A percentile compares a stretch with the other conserved stretches of the same genome.
These are phyloP conservation scores for Canavalia ensiformis DNA, from an alignment of 306 rosid species.

Conservation along the genomic window DNA sequence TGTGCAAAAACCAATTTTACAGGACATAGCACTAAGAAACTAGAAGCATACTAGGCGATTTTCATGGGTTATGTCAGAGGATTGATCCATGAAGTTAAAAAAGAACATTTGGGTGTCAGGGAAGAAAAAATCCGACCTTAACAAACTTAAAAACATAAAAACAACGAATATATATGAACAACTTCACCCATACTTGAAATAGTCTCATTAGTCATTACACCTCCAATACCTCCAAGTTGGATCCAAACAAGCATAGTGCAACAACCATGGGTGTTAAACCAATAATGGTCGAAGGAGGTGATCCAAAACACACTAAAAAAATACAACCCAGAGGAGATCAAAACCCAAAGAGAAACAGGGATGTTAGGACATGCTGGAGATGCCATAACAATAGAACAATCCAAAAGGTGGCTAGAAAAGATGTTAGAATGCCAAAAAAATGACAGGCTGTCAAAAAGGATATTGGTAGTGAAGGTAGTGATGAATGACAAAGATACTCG, in stretches of 20 bases:
- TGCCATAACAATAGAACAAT: too few relatives aligned
- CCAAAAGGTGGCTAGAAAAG: too few relatives aligned
- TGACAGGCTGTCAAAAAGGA: too few relatives aligned
- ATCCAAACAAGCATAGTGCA: neutral
- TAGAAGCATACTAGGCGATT: neutral
- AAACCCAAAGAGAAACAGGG: too few relatives aligned
- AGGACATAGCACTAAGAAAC: neutral
- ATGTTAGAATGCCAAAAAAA: too few relatives aligned
- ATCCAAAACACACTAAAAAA: too few relatives aligned
- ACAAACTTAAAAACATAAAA: neutral
- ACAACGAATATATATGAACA: constrained; percentile 7
- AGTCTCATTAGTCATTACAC: neutral
- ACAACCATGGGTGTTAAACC: too few relatives aligned
- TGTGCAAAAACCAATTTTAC: neutral
- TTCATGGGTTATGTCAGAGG: neutral
- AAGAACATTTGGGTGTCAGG: neutral
- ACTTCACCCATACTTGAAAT: neutral
- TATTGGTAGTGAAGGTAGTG: too few relatives aligned
- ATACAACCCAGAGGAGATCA: too few relatives aligned
- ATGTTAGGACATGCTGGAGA: too few relatives aligned
- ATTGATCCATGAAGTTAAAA: neutral
- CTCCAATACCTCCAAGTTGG: neutral
- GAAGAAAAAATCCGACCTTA: constrained; percentile 5
- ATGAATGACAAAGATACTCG: too few relatives aligned
- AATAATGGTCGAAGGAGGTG: too few relatives aligned